Conservation (phyloP, 2,329 filamentous ascomycete genomes). For the Colletotrichum paranaense region DNA sequence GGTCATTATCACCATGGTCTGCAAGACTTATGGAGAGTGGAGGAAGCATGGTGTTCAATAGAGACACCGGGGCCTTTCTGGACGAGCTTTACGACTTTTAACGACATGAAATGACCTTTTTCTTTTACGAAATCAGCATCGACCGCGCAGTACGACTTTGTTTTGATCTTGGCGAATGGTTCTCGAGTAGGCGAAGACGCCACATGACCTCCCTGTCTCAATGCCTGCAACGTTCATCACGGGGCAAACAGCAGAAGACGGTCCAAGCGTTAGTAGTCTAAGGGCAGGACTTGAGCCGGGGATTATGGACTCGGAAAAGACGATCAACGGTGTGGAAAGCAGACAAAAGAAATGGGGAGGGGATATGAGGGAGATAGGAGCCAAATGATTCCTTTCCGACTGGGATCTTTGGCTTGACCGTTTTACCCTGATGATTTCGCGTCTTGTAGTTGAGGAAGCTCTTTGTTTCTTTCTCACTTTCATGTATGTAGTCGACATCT, state of each 20-base stretch:
- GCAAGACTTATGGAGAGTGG: background rate
- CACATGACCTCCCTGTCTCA: background rate
- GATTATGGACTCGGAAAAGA: conserved; percentile 20
- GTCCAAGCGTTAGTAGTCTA: background rate
- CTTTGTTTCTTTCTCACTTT: background rate
- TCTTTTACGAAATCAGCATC: conserved; percentile 27
- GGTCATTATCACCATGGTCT: background rate
- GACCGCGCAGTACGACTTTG: conserved; percentile 31
- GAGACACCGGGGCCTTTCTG: conserved; percentile 16
- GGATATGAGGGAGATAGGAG: background rate
- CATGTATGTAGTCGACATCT: conserved; percentile 24
- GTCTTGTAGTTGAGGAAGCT: conserved; percentile 2
- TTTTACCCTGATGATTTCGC: conserved; percentile 6
- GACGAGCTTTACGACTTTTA: conserved; percentile 33
- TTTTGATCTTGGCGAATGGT: background rate
- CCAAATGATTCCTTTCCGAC: background rate
- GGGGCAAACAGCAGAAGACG: background rate
- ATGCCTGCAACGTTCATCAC: background rate
- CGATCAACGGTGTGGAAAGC: conserved; percentile 19
- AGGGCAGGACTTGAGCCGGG: background rate
- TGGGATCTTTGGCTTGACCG: background rate
- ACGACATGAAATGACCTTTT: conserved; percentile 34
- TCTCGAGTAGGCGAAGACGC: background rate
- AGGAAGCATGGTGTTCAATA: background rate
- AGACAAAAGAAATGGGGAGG: conserved; percentile 2